Base-by-base conservation (phyloP, 2,329 filamentous ascomycete species). In the Domatiomyces catenatus region DNA sequence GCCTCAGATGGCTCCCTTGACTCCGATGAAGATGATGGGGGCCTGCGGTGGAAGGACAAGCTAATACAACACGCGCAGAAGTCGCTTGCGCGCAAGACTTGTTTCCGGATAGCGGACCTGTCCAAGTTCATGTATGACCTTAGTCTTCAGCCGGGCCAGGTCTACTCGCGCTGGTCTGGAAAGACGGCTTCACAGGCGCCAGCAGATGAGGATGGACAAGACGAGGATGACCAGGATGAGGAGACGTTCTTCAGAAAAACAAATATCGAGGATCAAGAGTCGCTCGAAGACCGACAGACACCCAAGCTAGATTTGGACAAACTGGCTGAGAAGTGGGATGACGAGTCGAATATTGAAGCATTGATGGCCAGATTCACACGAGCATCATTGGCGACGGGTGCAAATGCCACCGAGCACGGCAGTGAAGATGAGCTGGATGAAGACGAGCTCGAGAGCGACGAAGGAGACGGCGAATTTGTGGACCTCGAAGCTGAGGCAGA, bases 81-180 rank as follows among this genome's bases (percentile, higher is more conserved):
- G 50, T 70, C 89, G 32, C 85, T 92, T 62, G 75, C 77, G 24
- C 80, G 76, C 58, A 80, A 78, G 55, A 78, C 79, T 43, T 77
- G 83, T 15, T 94, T 85, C 61, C 80, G 88, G 50, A 83, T 87
- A 7, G 76, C 79, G 12, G 89, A 96, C 61, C 76, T 98, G 26
- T 86, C 87, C 0, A 81, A 85, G 57, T 75, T 93, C 66, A 83
- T 98, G 70, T 98, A 98, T 66, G 85, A 96, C 59, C 77, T 85
- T 42, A 79, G 81, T 8, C 68, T 98, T 24, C 79, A 82, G 1
- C 80, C 89, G 1, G 73, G 74, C 2, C 81, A 94, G 51, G 86
- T 89, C 1, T 70, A 94, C 42, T 76, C 77, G 58, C 80, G 77
- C 63, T 98, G 92, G 92, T 77, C 77, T 52, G 87, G 88, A 1